Evolutionary conservation across 2,329 filamentous ascomycete species (phyloP).

Genomic region (Apiospora koreana): DNA sequence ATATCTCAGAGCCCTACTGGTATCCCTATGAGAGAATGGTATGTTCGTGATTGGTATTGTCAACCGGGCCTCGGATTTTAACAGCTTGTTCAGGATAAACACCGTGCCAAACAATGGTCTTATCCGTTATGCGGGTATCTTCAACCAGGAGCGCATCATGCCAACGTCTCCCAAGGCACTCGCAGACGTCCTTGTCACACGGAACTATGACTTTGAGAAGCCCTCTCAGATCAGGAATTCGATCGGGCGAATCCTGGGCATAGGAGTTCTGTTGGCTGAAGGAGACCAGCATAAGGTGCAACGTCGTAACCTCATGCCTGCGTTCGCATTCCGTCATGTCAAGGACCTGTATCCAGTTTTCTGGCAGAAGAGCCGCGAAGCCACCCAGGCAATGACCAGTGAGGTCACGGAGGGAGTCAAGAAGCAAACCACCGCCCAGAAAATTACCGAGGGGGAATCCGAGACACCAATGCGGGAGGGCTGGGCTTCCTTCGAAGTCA

Average conservation of each 20-base stretch:
- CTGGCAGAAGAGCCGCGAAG: constrained; percentile 74
- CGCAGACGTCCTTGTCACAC: constrained; percentile 69
- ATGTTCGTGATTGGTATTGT: constrained; percentile 8
- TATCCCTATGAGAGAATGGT: constrained; percentile 51
- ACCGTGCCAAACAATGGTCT: constrained; percentile 67
- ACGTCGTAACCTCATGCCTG: constrained; percentile 76
- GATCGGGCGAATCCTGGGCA: constrained; percentile 66
- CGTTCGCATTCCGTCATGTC: constrained; percentile 83
- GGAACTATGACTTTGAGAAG: constrained; percentile 71
- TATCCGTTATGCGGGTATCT: constrained; percentile 61
- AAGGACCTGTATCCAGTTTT: constrained; percentile 84
- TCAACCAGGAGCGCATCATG: constrained; percentile 33
- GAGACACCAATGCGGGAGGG: constrained; percentile 29
- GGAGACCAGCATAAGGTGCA: constrained; percentile 88
- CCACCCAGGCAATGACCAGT: constrained; percentile 61
- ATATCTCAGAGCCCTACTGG: constrained; percentile 44
- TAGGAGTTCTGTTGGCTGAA: constrained; percentile 77
- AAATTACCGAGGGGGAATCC: constrained; percentile 20
- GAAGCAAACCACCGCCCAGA: constrained; percentile 12
- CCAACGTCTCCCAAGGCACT: constrained; percentile 64
- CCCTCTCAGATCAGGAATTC: constrained; percentile 54
- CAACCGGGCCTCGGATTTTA: not conserved
- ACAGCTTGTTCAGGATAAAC: constrained; percentile 48
- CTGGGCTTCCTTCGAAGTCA: constrained; percentile 54
- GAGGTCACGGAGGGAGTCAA: constrained; percentile 33